Conservation (phyloP, 2,329 filamentous ascomycete species). For the Aspergillus clavatus region DNA sequence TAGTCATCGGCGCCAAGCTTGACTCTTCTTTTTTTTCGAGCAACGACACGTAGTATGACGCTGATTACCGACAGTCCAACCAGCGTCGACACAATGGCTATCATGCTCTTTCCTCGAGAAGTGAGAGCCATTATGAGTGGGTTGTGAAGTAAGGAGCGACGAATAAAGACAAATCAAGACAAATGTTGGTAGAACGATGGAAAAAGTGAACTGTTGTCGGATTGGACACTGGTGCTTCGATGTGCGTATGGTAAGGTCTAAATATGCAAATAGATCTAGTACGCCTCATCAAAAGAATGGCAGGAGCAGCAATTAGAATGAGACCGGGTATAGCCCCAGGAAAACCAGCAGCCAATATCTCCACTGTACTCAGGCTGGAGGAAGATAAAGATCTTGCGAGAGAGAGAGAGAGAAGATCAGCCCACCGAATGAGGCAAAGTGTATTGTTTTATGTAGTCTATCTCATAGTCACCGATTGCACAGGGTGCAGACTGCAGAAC, state of each 20-base stretch:
- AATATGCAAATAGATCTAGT: too few species aligned
- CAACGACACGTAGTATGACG: conserved; percentile 23
- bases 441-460: background rate
- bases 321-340: background rate
- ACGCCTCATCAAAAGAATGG: background rate
- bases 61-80: conserved; percentile 24
- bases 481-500: background rate
- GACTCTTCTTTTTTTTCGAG: conserved; percentile 26
- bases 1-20: conserved; percentile 30
- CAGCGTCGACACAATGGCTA: conserved; percentile 28
- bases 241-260: too few species aligned
- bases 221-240: background rate
- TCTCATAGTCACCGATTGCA: background rate
- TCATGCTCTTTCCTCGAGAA: conserved; percentile 24
- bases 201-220: background rate
- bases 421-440: background rate
- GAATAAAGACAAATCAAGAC: background rate
- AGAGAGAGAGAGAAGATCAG: background rate
- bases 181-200: background rate
- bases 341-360: background rate
- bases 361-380: conserved; percentile 5
- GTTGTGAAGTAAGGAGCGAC: background rate
- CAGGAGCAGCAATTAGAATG: background rate
- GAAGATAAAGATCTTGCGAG: conserved; percentile 12
- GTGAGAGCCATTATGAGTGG: conserved; percentile 22